Percentiles rank a stretch among this genome's conserved stretches.
These are phyloP conservation scores for Emergomyces pasteurianus DNA, from an alignment of 2,329 filamentous ascomycete genomes.

Conservation along the genomic window DNA sequence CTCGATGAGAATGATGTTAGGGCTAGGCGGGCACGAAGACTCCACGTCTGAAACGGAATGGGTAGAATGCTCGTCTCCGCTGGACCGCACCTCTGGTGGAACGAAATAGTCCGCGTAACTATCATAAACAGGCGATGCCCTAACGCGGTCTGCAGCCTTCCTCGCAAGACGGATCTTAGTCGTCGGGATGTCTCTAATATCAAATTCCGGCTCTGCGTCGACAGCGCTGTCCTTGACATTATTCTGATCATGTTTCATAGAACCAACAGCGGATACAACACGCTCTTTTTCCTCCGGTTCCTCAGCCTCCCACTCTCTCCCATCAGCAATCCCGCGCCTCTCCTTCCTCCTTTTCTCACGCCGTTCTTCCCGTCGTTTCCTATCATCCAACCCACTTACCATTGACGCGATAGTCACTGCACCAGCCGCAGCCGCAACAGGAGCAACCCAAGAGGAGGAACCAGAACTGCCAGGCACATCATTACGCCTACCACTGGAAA, in stretches of 20 bases:
- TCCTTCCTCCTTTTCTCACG: slow-evolving; percentile 30
- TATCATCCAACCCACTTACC: slow-evolving; percentile 22
- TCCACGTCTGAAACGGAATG: slow-evolving; percentile 4
- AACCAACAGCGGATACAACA: not conserved
- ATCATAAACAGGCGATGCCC: slow-evolving; percentile 26
- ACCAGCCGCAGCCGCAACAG: slow-evolving; percentile 40
- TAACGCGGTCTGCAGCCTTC: slow-evolving; percentile 20
- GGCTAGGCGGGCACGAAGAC: slow-evolving; percentile 14
- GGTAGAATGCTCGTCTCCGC: slow-evolving; percentile 24
- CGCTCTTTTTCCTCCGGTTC: slow-evolving; percentile 6
- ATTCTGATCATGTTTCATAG: not conserved
- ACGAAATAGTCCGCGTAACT: slow-evolving; percentile 33
- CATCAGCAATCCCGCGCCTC: slow-evolving; percentile 17
- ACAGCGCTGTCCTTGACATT: slow-evolving; percentile 6
- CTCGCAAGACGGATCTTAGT: slow-evolving; percentile 14
- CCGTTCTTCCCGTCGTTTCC: slow-evolving; percentile 24
- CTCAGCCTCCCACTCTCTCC: slow-evolving; percentile 6
- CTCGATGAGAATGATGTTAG: slow-evolving; percentile 21
- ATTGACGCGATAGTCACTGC: slow-evolving; percentile 36
- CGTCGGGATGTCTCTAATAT: not conserved
- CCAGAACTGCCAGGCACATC: slow-evolving; percentile 10
- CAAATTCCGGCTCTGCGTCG: not conserved
- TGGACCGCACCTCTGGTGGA: slow-evolving; percentile 29
- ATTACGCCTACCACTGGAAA: slow-evolving; percentile 11
- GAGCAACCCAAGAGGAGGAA: slow-evolving; percentile 21